A percentile compares a stretch with the other conserved stretches of the same genome.
Conservation (phyloP, 108 stramenopile species). For the Chaetoceros muelleri region DNA sequence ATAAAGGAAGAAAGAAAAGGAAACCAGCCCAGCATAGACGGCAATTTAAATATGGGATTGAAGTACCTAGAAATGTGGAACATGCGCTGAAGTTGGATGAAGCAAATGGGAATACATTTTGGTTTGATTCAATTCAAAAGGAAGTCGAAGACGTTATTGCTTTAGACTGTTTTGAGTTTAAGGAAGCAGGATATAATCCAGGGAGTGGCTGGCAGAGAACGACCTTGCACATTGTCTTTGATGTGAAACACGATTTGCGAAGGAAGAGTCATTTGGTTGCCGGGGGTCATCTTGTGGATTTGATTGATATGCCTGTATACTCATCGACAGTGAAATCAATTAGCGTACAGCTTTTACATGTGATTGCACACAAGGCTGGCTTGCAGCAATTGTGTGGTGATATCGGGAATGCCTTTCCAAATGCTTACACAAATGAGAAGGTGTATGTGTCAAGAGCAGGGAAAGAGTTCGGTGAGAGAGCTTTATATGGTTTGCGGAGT, state of each 20-base stretch:
- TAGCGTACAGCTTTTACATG: slow-evolving; percentile 16
- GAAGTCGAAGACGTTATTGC: background rate
- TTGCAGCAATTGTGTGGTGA: too few species aligned
- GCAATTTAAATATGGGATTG: slow-evolving; percentile 6
- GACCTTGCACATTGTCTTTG: slow-evolving; percentile 7
- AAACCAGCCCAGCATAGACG: too few species aligned
- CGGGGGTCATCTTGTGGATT: slow-evolving; percentile 10
- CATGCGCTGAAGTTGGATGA: slow-evolving; percentile 1
- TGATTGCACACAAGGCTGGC: too few species aligned
- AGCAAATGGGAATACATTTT: slow-evolving; percentile 6
- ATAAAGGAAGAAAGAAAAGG: background rate
- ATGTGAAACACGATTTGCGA: slow-evolving; percentile 14
- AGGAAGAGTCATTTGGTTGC: slow-evolving; percentile 15
- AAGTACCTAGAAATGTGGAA: background rate
- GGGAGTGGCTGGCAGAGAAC: slow-evolving; percentile 3
- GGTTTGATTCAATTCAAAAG: slow-evolving; percentile 1
- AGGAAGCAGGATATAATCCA: slow-evolving; percentile 1
- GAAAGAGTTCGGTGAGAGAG: too few species aligned
- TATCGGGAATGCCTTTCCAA: too few species aligned
- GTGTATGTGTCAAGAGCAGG: too few species aligned
- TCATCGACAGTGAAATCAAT: slow-evolving; percentile 18
- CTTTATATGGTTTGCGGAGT: too few species aligned
- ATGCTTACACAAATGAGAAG: too few species aligned
- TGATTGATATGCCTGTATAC: slow-evolving; percentile 11
- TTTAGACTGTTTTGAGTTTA: background rate